These are phyloP conservation scores for Cinnamomum chago DNA, from an alignment of 164 flowering plant species.

Conservation along the genomic window DNA sequence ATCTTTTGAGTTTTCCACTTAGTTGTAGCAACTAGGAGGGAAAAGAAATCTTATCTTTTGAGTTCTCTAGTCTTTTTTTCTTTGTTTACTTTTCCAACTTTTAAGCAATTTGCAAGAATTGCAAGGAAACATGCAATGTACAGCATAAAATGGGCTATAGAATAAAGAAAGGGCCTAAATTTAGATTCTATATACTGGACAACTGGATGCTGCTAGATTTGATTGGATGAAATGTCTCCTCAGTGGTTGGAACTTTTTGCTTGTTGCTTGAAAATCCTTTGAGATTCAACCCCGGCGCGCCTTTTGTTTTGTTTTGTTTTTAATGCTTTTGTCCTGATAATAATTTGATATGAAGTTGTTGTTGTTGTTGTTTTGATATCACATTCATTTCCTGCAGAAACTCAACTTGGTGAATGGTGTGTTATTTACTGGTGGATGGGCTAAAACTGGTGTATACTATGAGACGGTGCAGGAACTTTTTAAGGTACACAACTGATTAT, in stretches of 20 bases:
- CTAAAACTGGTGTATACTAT: conserved; percentile 71
- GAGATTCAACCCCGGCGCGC: neutral
- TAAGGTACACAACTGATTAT: conserved; percentile 37
- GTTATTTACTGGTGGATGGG: conserved; percentile 94
- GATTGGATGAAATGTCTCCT: neutral
- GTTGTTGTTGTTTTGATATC: neutral
- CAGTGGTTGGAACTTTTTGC: neutral
- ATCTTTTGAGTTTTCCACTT: too few relatives aligned
- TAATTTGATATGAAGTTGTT: neutral
- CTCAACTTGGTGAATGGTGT: conserved; percentile 88
- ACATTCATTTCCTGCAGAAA: conserved; percentile 60
- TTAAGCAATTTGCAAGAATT: too few relatives aligned
- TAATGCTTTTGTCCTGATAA: neutral
- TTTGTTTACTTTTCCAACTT: too few relatives aligned
- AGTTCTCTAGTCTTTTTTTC: too few relatives aligned
- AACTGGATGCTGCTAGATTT: too few relatives aligned
- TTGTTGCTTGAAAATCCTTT: neutral
- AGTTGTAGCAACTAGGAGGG: too few relatives aligned
- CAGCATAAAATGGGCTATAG: too few relatives aligned
- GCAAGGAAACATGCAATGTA: too few relatives aligned
- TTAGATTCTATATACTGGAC: too few relatives aligned
- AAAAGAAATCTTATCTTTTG: too few relatives aligned
- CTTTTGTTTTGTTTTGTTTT: neutral
- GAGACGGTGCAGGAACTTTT: conserved; percentile 54
- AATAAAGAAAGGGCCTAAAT: too few relatives aligned